These are phyloP conservation scores for Heliocybe sulcata DNA, from an alignment of 1,284 basidiomycete species.

Conservation along the genomic window DNA sequence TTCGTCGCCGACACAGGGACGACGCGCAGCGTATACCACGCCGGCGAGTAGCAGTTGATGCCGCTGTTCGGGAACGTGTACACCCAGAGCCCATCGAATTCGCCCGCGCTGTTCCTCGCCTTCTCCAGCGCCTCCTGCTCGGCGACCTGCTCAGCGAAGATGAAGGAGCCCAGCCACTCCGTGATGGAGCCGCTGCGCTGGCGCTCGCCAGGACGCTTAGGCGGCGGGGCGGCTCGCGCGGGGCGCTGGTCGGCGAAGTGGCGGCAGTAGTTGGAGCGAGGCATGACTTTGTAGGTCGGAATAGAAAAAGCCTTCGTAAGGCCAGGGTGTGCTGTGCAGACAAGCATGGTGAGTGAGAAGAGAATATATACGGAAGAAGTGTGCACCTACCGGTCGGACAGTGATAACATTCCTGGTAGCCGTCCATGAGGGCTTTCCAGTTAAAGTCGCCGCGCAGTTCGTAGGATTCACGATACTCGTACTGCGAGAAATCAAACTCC, in stretches of 20 bases:
- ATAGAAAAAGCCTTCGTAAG: not conserved
- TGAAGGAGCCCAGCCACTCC: not conserved
- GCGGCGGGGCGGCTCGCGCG: not conserved
- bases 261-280: not conserved
- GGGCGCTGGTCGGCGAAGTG: not conserved
- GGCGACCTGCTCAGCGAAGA: not conserved
- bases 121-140: not conserved
- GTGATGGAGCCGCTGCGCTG: not conserved
- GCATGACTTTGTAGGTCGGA: not conserved
- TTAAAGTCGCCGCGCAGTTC: slow-evolving; percentile 10
- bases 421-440: slow-evolving; percentile 18
- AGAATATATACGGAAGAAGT: not conserved
- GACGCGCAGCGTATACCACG: slow-evolving; percentile 14
- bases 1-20: slow-evolving; percentile 15
- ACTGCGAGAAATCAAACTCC: not conserved
- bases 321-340: not conserved
- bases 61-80: slow-evolving; percentile 2
- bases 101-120: not conserved
- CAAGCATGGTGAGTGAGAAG: not conserved
- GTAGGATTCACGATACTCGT: slow-evolving; percentile 8
- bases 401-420: slow-evolving; percentile 20
- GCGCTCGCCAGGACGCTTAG: not conserved
- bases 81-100: not conserved
- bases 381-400: slow-evolving; percentile 6
- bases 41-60: slow-evolving; percentile 13